Evolutionary conservation across 345 rosid genomes (phyloP), one percentile per base, ranked within the genome.

Genomic region (Sonneratia caseolaris): DNA sequence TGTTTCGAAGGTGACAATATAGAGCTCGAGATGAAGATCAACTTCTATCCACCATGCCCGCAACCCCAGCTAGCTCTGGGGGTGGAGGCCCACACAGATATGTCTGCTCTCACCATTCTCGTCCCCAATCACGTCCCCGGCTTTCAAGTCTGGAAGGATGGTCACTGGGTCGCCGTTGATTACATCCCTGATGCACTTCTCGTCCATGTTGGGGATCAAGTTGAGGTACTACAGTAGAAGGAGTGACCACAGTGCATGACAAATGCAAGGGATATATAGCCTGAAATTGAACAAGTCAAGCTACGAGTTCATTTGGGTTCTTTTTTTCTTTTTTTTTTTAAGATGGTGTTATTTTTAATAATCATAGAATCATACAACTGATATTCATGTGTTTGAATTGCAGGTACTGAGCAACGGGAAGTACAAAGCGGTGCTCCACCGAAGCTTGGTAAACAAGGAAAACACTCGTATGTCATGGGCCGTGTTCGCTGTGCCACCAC

Each of bases 21-120:
- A 51, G 87, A 80, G 70, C 19, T 77, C 6, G 86, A 82, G 80
- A 82, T 86, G 88, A 86, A 84, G 64, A 82, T 86, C 40, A 86
- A 86, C 66, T 59, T 81, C 75, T 86, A 84, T 53, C 90, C 90
- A 15, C 90, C 88, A 32, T 86, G 88, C 70, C 88, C 91, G n/a
- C 82, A 83, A 32, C 91, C 88, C 36, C 49, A 87, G 32, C 81
- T 83, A n/a, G 87, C 86, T 10, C 73, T 84, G 0, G 91, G 91
- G 27, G 86, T 85, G 48, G 87, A 84, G 64, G 78, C 88, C 59
- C 91, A 87, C 70, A 85, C 91, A 0, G 91, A 87, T 69, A 83
- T 87, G 86, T 81, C 84, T 16, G 86, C 87, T 0, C 73, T 87
- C 73, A 87, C 91, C 73, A 66, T 83, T 42, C 78, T 87, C 14